Conservation (phyloP, 2,329 filamentous ascomycete genomes). For the Hirsutella rhossiliensis region DNA sequence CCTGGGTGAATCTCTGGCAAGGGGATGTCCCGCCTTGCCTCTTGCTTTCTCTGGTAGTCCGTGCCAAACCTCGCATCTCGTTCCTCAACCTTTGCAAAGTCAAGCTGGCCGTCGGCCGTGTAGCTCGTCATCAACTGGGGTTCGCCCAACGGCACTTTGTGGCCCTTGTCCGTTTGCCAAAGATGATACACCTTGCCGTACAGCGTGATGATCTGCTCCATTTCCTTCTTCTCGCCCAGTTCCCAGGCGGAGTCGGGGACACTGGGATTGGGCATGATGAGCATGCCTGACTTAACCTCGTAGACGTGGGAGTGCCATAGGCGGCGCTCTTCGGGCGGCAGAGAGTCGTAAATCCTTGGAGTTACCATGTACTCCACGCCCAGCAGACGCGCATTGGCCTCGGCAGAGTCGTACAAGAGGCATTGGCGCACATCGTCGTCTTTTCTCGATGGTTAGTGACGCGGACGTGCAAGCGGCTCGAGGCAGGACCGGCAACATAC, state of each 20-base stretch:
- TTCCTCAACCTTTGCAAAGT: constrained; percentile 31
- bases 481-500: constrained; percentile 7
- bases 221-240: constrained; percentile 63
- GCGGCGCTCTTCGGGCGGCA: constrained; percentile 54
- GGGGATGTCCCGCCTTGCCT: constrained; percentile 28
- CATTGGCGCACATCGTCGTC: constrained; percentile 65
- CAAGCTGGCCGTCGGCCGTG: constrained; percentile 34
- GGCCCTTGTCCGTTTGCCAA: constrained; percentile 72
- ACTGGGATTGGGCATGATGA: constrained; percentile 58
- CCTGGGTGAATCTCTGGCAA: constrained; percentile 29
- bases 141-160: constrained; percentile 40
- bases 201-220: constrained; percentile 61
- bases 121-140: constrained; percentile 44
- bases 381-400: constrained; percentile 58
- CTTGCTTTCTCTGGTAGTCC: constrained; percentile 31
- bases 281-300: constrained; percentile 67
- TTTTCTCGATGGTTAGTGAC: constrained; percentile 16
- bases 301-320: constrained; percentile 71
- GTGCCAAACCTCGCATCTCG: constrained; percentile 33
- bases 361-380: constrained; percentile 86
- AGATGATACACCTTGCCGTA: constrained; percentile 82
- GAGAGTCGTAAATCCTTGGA: constrained; percentile 50
- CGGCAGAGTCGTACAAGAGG: constrained; percentile 66
- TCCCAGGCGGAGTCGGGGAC: constrained; percentile 58
- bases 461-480: constrained; percentile 22